Conservation (phyloP, 805 yeast species). For the Yamadazyma insecticola region DNA sequence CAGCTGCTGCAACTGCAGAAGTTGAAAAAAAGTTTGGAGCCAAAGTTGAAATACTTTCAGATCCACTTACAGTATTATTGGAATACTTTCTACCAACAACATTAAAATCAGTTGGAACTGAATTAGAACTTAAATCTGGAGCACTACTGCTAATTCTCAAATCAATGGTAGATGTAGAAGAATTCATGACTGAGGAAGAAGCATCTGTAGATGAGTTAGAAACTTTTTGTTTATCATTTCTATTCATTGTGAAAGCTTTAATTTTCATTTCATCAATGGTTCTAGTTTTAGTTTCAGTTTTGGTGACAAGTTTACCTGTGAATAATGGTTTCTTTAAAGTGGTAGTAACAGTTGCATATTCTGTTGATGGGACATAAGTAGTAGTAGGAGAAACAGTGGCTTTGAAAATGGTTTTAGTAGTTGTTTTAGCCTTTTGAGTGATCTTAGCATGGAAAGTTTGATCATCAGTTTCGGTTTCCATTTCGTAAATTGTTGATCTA, state of each 20-base stretch:
- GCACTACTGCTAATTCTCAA: constrained; percentile 10
- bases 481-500: constrained; percentile 12
- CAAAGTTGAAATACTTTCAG: constrained; percentile 1
- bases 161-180: constrained; percentile 11
- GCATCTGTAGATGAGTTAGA: constrained; percentile 4
- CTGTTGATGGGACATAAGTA: constrained; percentile 14
- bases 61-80: constrained; percentile 1
- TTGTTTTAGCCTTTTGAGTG: constrained; percentile 20
- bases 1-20: constrained; percentile 4
- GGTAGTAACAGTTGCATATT: constrained; percentile 15
- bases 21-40: constrained; percentile 2
- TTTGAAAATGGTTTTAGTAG: constrained; percentile 23
- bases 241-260: too few species aligned
- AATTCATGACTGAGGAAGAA: constrained; percentile 6
- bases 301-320: constrained; percentile 20
- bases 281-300: constrained; percentile 15
- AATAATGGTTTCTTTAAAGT: constrained; percentile 26
- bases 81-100: constrained; percentile 6
- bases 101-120: constrained; percentile 1
- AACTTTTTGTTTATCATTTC: too few species aligned
- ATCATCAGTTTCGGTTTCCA: constrained; percentile 17
- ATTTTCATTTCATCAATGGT: constrained; percentile 2
- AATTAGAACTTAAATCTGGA: neutral
- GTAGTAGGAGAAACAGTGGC: constrained; percentile 23
- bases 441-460: constrained; percentile 7